A percentile compares a stretch with the other conserved stretches of the same genome.
Conservation (phyloP, 176 grass and related monocot species). For the Oryza longistaminata region DNA sequence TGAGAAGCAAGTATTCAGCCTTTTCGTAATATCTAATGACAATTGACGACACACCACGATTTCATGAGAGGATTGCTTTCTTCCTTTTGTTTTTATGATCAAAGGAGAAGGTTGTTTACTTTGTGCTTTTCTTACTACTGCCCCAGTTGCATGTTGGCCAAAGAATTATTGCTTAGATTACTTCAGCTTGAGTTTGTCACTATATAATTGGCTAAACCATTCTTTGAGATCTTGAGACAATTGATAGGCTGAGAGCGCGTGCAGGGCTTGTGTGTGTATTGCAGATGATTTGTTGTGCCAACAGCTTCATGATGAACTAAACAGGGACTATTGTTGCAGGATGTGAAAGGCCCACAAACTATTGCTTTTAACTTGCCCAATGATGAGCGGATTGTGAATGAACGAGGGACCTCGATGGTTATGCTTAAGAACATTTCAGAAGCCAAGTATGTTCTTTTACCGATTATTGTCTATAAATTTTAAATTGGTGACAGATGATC, state of each 20-base stretch:
- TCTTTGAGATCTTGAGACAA: slow-evolving; percentile 9
- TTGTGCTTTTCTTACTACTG: not conserved
- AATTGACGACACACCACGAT: slow-evolving; percentile 4
- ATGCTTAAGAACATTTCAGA: slow-evolving; percentile 97
- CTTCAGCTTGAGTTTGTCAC: not conserved
- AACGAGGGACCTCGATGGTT: slow-evolving; percentile 96
- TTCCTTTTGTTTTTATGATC: not conserved
- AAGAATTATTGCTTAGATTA: not conserved
- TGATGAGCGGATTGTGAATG: slow-evolving; percentile 93
- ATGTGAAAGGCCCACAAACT: slow-evolving; percentile 97
- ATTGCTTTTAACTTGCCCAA: slow-evolving; percentile 98
- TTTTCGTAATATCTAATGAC: not conserved
- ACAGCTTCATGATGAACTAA: slow-evolving; percentile 23
- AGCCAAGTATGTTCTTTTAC: slow-evolving; percentile 70
- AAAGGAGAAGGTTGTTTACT: not conserved
- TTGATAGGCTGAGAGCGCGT: not conserved
- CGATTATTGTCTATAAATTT: slow-evolving; percentile 6
- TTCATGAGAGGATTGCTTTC: slow-evolving; percentile 13
- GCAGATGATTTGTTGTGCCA: slow-evolving; percentile 4
- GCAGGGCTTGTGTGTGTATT: not conserved
- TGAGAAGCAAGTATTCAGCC: not conserved
- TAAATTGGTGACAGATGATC: not conserved
- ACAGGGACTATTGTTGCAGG: slow-evolving; percentile 52
- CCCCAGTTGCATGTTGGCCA: slow-evolving; percentile 7
- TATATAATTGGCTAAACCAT: not conserved